phyloP scores from a whole-genome alignment of 208 protist species.

The Angomonas deanei region DNA sequence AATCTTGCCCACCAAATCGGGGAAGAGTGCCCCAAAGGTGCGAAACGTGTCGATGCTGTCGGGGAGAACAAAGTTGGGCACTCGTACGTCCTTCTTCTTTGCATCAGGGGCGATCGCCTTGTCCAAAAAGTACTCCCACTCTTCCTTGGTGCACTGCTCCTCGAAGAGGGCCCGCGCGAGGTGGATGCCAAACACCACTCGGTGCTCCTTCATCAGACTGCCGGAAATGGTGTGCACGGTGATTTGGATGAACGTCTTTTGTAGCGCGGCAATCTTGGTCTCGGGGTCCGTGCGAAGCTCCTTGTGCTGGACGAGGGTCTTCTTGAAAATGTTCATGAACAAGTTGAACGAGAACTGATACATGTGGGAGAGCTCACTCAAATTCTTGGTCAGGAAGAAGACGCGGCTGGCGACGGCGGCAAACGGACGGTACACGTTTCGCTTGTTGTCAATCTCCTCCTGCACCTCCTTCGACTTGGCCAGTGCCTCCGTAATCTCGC shows the following conservation, averaged over 20 bases:
- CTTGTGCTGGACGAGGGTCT: constrained; percentile 58
- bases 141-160: constrained; percentile 45
- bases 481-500: constrained; percentile 82
- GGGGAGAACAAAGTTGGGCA: constrained; percentile 84
- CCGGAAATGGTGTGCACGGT: constrained; percentile 80
- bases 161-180: constrained; percentile 80
- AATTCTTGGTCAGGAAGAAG: constrained; percentile 92
- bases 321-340: constrained; percentile 87
- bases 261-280: constrained; percentile 80
- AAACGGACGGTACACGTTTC: constrained; percentile 94
- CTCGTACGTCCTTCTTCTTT: constrained; percentile 57
- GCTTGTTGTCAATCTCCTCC: constrained; percentile 89
- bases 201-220: constrained; percentile 95
- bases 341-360: constrained; percentile 95
- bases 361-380: constrained; percentile 94
- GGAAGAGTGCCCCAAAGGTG: constrained; percentile 73
- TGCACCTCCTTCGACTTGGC: constrained; percentile 86
- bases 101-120: constrained; percentile 37
- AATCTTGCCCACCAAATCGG: constrained; percentile 62
- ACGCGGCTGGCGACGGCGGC: constrained; percentile 83
- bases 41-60: constrained; percentile 79
- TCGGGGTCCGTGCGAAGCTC: constrained; percentile 73
- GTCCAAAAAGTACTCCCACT: constrained; percentile 95
- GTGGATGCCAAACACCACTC: constrained; percentile 94
- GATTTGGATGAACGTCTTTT: constrained; percentile 70